These are phyloP conservation scores for Kregervanrija pseudodelftensis DNA, from an alignment of 805 yeast species.

Conservation along the genomic window DNA sequence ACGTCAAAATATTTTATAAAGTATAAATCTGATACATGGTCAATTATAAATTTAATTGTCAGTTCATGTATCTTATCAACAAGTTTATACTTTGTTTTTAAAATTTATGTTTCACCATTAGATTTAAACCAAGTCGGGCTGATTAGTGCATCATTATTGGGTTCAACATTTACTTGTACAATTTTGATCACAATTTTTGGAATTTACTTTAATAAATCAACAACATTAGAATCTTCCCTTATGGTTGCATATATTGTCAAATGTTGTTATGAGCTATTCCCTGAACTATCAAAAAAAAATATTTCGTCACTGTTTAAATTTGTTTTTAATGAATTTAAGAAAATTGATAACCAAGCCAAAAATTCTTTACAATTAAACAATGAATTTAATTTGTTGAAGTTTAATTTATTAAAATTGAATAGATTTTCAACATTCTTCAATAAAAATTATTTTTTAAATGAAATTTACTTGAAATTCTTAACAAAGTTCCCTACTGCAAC, in stretches of 20 bases:
- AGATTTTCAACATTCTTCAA: background rate
- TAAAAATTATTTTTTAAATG: background rate
- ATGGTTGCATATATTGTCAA: constrained; percentile 87
- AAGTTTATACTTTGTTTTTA: constrained; percentile 69
- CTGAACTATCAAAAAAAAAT: constrained; percentile 60
- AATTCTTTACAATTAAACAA: constrained; percentile 15
- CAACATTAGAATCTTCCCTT: constrained; percentile 84
- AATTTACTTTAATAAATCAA: constrained; percentile 73
- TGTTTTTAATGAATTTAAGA: constrained; percentile 29
- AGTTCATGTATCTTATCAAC: constrained; percentile 73
- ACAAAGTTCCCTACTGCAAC: constrained; percentile 1
- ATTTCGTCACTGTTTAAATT: constrained; percentile 27
- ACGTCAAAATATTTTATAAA: constrained; percentile 62
- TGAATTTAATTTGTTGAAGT: background rate
- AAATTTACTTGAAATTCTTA: background rate
- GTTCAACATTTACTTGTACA: constrained; percentile 75
- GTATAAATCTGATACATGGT: constrained; percentile 67
- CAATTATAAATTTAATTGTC: constrained; percentile 61
- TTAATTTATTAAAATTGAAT: background rate
- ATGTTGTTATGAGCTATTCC: constrained; percentile 88
- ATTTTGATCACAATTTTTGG: constrained; percentile 74
- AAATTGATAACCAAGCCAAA: constrained; percentile 27
- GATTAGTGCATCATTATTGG: constrained; percentile 74
- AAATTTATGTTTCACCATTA: constrained; percentile 69
- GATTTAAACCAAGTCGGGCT: constrained; percentile 55